Evolutionary conservation across 2,329 filamentous ascomycete species (phyloP).

Genomic region (Diplodia corticola): DNA sequence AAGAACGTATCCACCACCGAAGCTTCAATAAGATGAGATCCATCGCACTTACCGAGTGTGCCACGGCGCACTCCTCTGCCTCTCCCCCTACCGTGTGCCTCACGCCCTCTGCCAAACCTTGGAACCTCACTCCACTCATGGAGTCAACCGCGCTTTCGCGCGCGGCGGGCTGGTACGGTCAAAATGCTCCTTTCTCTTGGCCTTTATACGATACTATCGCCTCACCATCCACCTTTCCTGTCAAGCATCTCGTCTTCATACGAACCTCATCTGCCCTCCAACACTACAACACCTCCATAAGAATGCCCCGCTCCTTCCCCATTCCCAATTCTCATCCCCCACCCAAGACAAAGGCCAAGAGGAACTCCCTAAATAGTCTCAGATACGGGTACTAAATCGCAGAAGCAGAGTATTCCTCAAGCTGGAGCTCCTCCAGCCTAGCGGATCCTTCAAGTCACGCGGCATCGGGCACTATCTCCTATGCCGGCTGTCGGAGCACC

Average conservation of each 20-base stretch:
- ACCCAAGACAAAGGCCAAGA: not conserved
- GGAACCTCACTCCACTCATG: conserved; percentile 71
- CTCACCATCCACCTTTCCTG: not conserved
- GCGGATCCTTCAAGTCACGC: conserved; percentile 79
- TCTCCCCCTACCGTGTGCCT: conserved; percentile 14
- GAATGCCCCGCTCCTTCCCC: not conserved
- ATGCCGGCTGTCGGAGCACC: conserved; percentile 45
- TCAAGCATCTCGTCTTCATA: too few relatives aligned
- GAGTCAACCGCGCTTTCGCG: conserved; percentile 68
- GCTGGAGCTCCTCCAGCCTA: conserved; percentile 80
- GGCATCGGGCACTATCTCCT: conserved; percentile 74
- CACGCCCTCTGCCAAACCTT: conserved; percentile 49
- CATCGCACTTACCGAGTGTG: conserved; percentile 17
- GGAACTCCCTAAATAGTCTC: not conserved
- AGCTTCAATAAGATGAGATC: conserved; percentile 3
- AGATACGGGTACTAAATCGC: conserved; percentile 17
- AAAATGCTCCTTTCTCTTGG: not conserved
- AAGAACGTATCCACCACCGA: not conserved
- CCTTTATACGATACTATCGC: not conserved
- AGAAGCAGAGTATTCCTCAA: conserved; percentile 76
- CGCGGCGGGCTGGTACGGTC: conserved; percentile 67
- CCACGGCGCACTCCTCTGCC: conserved; percentile 3
- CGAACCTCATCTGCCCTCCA: not conserved
- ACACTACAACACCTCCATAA: not conserved
- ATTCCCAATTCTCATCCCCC: not conserved